Conservation (phyloP, 139 green algal genomes). For the Chlamydomonas asymmetrica region DNA sequence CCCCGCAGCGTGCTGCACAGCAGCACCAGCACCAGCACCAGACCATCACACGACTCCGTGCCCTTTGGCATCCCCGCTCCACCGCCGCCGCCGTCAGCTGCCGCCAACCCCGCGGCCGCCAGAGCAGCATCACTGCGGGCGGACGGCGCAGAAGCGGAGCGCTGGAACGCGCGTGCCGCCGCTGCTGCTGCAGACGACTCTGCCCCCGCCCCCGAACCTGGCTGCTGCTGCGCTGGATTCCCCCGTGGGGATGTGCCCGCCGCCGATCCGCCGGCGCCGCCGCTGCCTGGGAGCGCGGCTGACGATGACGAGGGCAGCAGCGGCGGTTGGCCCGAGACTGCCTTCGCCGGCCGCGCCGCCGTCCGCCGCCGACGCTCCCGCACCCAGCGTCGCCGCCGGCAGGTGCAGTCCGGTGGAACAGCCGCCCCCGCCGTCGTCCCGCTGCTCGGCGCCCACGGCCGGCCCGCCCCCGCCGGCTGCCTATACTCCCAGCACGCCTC, state of each 20-base stretch:
- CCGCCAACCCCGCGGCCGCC: constrained; percentile 9
- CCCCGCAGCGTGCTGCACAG: constrained; percentile 85
- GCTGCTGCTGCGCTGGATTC: no score
- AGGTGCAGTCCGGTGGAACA: neutral
- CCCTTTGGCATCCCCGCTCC: no score
- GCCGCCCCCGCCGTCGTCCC: neutral
- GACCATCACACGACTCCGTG: constrained; percentile 55
- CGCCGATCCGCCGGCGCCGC: neutral
- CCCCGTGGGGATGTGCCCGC: neutral
- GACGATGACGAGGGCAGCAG: neutral
- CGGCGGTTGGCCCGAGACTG: neutral
- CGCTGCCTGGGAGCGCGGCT: neutral
- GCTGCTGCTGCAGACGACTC: no score
- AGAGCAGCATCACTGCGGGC: neutral
- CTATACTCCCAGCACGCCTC: constrained; percentile 36
- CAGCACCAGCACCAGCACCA: constrained; percentile 77
- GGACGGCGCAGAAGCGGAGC: neutral
- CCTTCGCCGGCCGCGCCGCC: neutral
- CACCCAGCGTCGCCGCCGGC: constrained; percentile 28
- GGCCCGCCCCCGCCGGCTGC: no score
- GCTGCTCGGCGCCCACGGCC: neutral
- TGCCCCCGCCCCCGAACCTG: no score
- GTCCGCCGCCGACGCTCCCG: constrained; percentile 27
- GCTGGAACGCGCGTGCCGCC: no score
- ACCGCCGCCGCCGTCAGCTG: constrained; percentile 61